Evolutionary conservation across 2,329 filamentous ascomycete species (phyloP).

Genomic region (Talaromyces albobiverticillius): DNA sequence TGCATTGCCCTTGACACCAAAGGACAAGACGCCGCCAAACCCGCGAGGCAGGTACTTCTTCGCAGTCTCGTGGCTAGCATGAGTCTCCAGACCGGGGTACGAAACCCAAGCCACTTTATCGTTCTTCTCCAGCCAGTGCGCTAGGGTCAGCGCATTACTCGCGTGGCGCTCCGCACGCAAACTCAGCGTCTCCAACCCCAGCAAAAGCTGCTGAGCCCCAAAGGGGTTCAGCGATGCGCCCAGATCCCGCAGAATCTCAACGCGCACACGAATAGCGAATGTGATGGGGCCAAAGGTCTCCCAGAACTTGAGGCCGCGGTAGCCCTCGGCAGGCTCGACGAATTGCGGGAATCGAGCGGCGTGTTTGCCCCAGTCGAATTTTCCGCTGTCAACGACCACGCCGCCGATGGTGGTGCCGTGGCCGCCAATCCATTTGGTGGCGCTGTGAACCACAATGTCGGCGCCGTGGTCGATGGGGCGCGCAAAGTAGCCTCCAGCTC

Average conservation of each 20-base stretch:
- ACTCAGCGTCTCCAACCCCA: conserved; percentile 87
- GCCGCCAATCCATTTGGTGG: conserved; percentile 95
- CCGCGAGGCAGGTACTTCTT: conserved; percentile 84
- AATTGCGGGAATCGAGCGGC: conserved; percentile 87
- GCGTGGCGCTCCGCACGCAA: conserved; percentile 84
- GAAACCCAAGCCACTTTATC: conserved; percentile 88
- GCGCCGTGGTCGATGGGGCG: conserved; percentile 86
- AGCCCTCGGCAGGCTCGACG: conserved; percentile 79
- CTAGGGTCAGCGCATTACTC: conserved; percentile 75
- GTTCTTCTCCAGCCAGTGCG: conserved; percentile 78
- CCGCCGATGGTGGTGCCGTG: conserved; percentile 91
- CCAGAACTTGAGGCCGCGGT: conserved; percentile 90
- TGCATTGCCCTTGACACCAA: conserved; percentile 87
- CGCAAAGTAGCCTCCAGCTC: conserved; percentile 84
- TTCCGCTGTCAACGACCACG: conserved; percentile 81
- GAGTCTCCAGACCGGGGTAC: conserved; percentile 82
- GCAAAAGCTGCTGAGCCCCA: conserved; percentile 83
- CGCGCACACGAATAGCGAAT: conserved; percentile 80
- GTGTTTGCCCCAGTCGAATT: conserved; percentile 90
- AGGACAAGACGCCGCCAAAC: conserved; percentile 86
- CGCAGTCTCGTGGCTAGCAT: conserved; percentile 73
- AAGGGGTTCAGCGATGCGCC: conserved; percentile 84
- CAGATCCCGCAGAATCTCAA: conserved; percentile 86
- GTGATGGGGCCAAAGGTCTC: conserved; percentile 80
- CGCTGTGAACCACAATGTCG: conserved; percentile 91